phyloP scores from a whole-genome alignment of 345 rosid species.

The Leavenworthia alabamica region DNA sequence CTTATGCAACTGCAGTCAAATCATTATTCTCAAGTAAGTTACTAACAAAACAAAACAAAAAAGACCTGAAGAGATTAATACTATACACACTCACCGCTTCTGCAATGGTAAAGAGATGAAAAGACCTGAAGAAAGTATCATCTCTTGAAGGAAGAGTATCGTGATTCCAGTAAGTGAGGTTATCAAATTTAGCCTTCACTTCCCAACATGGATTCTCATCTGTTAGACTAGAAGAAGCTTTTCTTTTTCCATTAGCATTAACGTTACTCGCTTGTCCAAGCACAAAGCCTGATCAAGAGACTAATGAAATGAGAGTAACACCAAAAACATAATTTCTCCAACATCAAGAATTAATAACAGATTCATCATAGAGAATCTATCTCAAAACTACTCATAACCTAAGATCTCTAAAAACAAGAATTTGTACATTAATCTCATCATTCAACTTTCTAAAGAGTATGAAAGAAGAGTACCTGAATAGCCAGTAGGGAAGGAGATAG shows the following conservation, averaged over 20 bases:
- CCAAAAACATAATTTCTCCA: neutral
- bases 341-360: neutral
- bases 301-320: neutral
- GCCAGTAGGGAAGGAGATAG: slow-evolving; percentile 53
- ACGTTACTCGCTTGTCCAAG: slow-evolving; percentile 47
- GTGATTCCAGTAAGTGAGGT: slow-evolving; percentile 82
- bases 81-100: slow-evolving; percentile 52
- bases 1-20: slow-evolving; percentile 55
- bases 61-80: neutral
- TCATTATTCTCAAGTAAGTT: slow-evolving; percentile 7
- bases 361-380: neutral
- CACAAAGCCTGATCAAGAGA: slow-evolving; percentile 50
- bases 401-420: neutral
- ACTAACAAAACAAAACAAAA: neutral
- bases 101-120: slow-evolving; percentile 69
- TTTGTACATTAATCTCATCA: neutral
- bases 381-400: neutral
- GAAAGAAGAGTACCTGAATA: slow-evolving; percentile 50
- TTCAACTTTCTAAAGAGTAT: neutral
- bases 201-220: slow-evolving; percentile 55
- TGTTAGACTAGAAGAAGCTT: slow-evolving; percentile 37
- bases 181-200: slow-evolving; percentile 59
- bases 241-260: slow-evolving; percentile 38
- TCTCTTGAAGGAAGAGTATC: slow-evolving; percentile 70
- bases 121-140: slow-evolving; percentile 62